Base-by-base conservation (phyloP, 306 rosid species). In the Fagus crenata region DNA sequence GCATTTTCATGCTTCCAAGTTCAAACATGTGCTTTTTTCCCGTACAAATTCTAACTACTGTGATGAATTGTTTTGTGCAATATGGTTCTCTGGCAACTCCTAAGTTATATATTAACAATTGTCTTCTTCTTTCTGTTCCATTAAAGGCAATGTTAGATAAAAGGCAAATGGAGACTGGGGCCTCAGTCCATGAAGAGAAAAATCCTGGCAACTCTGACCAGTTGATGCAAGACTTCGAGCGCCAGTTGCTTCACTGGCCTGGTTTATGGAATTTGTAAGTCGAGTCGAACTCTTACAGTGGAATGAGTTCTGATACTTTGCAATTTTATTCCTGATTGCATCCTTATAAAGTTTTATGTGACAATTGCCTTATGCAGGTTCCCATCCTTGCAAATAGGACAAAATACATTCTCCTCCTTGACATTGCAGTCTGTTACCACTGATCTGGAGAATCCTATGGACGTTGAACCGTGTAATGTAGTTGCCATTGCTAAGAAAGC, bases 401-500 rank as follows among this genome's bases (percentile, higher is more conserved):
- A 72, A 73, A 75, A 61, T 55, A 55, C 71, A 35, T 55, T 83
- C 40, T 54, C 92, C 33, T 64, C 85, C 17, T 36, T 65, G 18
- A 59, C 81, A 58, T 46, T 41, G 49, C 85, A 75, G 65, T 68
- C 81, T 75, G 61, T 42, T n/a, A 39, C 76, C 4, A 3, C 72
- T 73, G 86, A 69, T 71, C 32, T 76, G 7, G 77, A 74, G 71
- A 68, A 77, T 60, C 78, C 83, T 69, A 77, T 70, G 49, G 86
- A 83, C 53, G 83, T 53, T 18, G 85, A 85, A 49, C 85, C 72
- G 4, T 65, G 71, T 56, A 74, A 83, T 36, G 90, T 77, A 17
- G 73, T 92, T 80, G 63, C 85, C 39, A 91, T 92, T 61, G 97
- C 98, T 53, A 86, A 87, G 89, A 81, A 79, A 83, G 95, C 96